Percentiles rank a stretch among this genome's conserved stretches.
Evolutionary conservation across 129 eudicot genomes (phyloP).

Genomic region (Pseudognaphalium luteoalbum): DNA sequence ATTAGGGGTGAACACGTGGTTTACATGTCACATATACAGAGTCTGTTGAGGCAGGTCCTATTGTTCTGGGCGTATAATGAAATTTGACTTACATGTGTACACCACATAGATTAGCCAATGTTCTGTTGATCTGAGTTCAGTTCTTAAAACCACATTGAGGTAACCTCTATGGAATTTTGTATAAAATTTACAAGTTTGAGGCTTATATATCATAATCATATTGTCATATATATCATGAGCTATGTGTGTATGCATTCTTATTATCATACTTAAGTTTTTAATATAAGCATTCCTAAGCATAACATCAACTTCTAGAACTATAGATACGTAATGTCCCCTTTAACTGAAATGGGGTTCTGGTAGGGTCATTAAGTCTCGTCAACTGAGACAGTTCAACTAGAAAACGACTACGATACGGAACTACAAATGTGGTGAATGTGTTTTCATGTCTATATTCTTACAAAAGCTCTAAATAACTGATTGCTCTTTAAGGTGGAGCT

Average conservation of each 20-base stretch:
- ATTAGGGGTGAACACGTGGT: slow-evolving; percentile 25
- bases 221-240: background rate
- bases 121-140: slow-evolving; percentile 10
- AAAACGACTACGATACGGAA: background rate
- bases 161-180: slow-evolving; percentile 20
- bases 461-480: no score
- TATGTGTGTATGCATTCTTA: background rate
- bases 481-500: no score
- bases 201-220: background rate
- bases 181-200: slow-evolving; percentile 8
- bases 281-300: background rate
- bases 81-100: background rate
- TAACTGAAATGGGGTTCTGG: background rate
- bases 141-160: slow-evolving; percentile 8
- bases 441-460: no score
- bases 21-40: slow-evolving; percentile 12
- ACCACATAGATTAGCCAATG: slow-evolving; percentile 6
- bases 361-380: background rate
- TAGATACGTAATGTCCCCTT: background rate
- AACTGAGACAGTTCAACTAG: background rate
- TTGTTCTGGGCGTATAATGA: slow-evolving; percentile 1
- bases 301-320: background rate
- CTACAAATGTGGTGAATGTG: no score
- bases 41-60: slow-evolving; percentile 12
- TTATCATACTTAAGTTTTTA: no score